Evolutionary conservation across 2,329 filamentous ascomycete species (phyloP).

Genomic region (Fragosphaeria purpurea): DNA sequence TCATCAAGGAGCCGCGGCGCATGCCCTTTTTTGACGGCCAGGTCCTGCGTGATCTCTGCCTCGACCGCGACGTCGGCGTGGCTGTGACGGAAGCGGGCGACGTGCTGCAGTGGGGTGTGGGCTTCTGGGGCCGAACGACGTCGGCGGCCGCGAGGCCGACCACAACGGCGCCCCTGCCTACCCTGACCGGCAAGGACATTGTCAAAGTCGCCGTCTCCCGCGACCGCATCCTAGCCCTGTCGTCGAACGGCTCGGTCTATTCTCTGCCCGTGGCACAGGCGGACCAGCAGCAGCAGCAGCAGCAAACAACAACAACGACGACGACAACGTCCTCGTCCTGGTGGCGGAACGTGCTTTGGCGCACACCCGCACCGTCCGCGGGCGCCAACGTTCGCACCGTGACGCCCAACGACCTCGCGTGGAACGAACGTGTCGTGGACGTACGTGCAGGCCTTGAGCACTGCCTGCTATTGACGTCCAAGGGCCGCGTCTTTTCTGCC

Average conservation of each 20-base stretch:
- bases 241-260: constrained; percentile 67
- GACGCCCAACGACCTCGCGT: constrained; percentile 51
- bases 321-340: constrained; percentile 34
- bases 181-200: constrained; percentile 73
- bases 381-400: constrained; percentile 57
- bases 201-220: constrained; percentile 64
- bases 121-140: constrained; percentile 33
- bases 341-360: constrained; percentile 59
- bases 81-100: constrained; percentile 84
- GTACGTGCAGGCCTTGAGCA: constrained; percentile 77
- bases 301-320: constrained; percentile 25
- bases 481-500: constrained; percentile 80
- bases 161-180: constrained; percentile 54
- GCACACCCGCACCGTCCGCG: constrained; percentile 12
- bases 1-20: constrained; percentile 70
- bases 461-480: constrained; percentile 71
- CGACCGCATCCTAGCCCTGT: constrained; percentile 74
- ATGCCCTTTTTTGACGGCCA: constrained; percentile 76
- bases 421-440: constrained; percentile 63
- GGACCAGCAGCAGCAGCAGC: constrained; percentile 47
- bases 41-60: constrained; percentile 75
- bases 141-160: constrained; percentile 36
- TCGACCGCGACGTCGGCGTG: constrained; percentile 72
- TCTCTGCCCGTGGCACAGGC: constrained; percentile 67
- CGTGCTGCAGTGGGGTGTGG: constrained; percentile 82